Base-by-base conservation (phyloP, 1,139 yeast genomes). In the Taiozyma sp. region DNA sequence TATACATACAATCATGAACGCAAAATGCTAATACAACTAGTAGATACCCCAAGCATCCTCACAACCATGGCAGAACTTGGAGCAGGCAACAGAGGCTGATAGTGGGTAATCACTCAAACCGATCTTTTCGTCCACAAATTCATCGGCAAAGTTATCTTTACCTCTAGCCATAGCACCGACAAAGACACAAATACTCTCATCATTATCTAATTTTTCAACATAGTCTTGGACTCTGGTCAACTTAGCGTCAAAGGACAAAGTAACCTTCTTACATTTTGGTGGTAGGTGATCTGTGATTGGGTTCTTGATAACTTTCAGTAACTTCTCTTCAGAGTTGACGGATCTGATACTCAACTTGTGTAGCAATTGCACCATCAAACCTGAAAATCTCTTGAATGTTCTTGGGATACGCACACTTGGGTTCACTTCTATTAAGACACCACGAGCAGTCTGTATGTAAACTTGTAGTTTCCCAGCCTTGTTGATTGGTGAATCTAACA, bases 81-180 rank as follows among this genome's bases (percentile, higher is more conserved):
- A 88, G 71, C 98, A 93, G 24, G 99, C 98, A 52, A 95, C 98
- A 22, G 98, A 90, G 5, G 99, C 99, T 52, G 97, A 88, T 58
- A 93, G 79, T 49, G 99, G 96, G 69, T 92, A 93, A 65, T 92
- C 91, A 36, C 97, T 90, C 55, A 93, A 85, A 62, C 97, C 97
- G 57, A 93, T 87, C 67, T 93, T 93, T 70, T 93, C 99, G 69
- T 93, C 99, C 45, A 92, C 96, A 66, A 70, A 92, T 70, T 92
- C 98, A 69, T 93, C 99, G 39, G 99, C 99, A 71, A 93, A 93
- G 61, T 83, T 91, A 71, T 93, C 99, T 67, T 87, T 87, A 65
- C 99, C 99, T 71, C 97, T 84, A 29, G 99, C 99, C 97, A 93
- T 93, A 48, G 99, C 97, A 66, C 99, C 99, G 47, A 93, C 97